A percentile compares a stretch with the other conserved stretches of the same genome.
phyloP scores from a whole-genome alignment of 768 basidiomycete species.

The Phaffia australis region DNA sequence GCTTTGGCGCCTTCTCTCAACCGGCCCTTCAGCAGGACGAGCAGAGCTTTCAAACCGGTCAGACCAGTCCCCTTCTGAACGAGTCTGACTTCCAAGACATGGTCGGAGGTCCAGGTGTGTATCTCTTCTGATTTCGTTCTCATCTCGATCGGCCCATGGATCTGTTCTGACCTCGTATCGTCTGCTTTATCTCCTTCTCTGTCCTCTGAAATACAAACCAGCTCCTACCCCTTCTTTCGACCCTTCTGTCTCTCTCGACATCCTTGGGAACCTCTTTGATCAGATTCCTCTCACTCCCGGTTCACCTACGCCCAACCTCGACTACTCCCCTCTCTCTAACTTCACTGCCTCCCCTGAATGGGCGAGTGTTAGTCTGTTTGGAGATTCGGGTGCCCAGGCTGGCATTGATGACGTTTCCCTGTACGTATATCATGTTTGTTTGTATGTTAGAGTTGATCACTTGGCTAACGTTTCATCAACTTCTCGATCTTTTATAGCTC shows the following conservation, averaged over 20 bases:
- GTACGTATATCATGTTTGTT: neutral
- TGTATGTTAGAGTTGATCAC: neutral
- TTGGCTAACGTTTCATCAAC: neutral
- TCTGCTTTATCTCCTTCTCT: neutral
- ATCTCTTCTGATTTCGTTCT: neutral
- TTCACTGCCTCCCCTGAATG: slow-evolving; percentile 24
- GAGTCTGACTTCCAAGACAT: neutral
- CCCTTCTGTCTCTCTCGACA: neutral
- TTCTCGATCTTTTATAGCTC: neutral
- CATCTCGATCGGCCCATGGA: neutral
- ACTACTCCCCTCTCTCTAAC: slow-evolving; percentile 21
- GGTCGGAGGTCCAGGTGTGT: neutral
- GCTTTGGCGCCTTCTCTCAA: slow-evolving; percentile 17
- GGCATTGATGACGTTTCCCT: slow-evolving; percentile 22
- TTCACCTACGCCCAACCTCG: slow-evolving; percentile 22
- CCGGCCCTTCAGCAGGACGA: neutral
- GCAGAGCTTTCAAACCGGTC: neutral
- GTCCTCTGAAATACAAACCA: neutral
- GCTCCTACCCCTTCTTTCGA: slow-evolving; percentile 5
- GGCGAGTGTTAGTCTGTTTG: slow-evolving; percentile 13
- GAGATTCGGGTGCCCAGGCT: slow-evolving; percentile 19
- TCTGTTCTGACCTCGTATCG: neutral
- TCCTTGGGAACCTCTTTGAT: slow-evolving; percentile 6
- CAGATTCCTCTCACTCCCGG: neutral
- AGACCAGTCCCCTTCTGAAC: neutral